phyloP scores from a whole-genome alignment of 2,329 filamentous ascomycete genomes.

The Neopestalotiopsis clavispora region DNA sequence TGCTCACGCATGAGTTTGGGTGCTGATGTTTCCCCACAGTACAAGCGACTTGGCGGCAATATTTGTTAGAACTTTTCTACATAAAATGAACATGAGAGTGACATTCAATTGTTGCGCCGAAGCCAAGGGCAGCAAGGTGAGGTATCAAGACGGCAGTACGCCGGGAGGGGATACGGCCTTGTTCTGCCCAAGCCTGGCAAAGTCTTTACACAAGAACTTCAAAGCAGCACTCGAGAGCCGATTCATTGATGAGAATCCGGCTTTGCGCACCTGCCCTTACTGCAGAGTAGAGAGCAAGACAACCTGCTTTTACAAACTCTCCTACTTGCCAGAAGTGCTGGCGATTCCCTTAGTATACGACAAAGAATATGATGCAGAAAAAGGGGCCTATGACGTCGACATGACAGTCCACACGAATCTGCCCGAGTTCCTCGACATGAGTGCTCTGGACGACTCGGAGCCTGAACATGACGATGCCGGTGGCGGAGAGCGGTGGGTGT shows the following conservation, averaged over 20 bases:
- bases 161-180: too few species aligned
- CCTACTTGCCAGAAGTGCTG: slow-evolving; percentile 3
- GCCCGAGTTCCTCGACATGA: background rate
- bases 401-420: background rate
- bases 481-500: background rate
- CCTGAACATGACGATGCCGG: background rate
- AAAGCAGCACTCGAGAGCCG: too few species aligned
- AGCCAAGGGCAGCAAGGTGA: background rate
- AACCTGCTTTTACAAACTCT: background rate
- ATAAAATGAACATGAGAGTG: background rate
- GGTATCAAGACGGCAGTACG: background rate
- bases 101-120: background rate
- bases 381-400: background rate
- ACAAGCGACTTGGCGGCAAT: background rate
- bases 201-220: too few species aligned
- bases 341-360: background rate
- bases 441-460: background rate
- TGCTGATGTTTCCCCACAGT: background rate
- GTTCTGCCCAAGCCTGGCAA: too few species aligned
- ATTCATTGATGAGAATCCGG: too few species aligned
- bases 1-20: background rate
- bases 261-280: background rate
- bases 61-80: background rate
- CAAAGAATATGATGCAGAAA: background rate
- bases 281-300: background rate